Base-by-base conservation (phyloP, 2,329 filamentous ascomycete genomes). In the Diaporthe sp. region DNA sequence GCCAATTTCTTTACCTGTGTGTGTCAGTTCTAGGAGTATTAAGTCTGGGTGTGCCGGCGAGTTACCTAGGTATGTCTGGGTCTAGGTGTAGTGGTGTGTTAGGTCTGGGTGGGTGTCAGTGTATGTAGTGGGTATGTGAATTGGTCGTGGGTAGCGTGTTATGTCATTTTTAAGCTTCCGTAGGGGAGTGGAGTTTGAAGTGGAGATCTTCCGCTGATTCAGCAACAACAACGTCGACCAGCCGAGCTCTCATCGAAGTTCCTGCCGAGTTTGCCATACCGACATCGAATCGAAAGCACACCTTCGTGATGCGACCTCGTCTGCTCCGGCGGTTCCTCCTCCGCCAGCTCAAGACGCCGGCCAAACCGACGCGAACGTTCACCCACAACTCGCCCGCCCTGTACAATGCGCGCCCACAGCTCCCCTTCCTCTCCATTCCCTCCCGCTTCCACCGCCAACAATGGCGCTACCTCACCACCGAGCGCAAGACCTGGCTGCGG, bases 391-490 rank as follows among this genome's bases (percentile, higher is more conserved):
- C 89, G 10, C 84, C 88, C 35, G 82, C 81, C 15, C 74, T 79
- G 45, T 85, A 76, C 79, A 80, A 77, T 78, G 82, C 74, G 75
- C 85, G 84, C 74, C 89, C 82, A 72, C 88, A 84, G 80, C 84
- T 83, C n/a, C 89, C 86, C 71, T 92, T 87, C 80, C 87, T 88
- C 81, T 85, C 84, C 45, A 83, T 86, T 2, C 88, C 85, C 25
- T 73, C 78, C 17, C 67, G 52, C 76, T 83, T 52, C 72, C 85
- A 28, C 78, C 83, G 55, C 40, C 87, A 90, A 57, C 86, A 92
- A 50, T 89, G 90, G 4, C 92, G 96, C 70, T 90, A 94, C 76
- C 89, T 97, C 75, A 95, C 94, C n/a, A 97, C 94, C 0, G 93
- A 95, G 81, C 91, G 91, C 76, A 93, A 91, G 77, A 85, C 87